Evolutionary conservation across 306 rosid genomes (phyloP), one percentile per base, ranked within the genome.

Genomic region (Macrotyloma uniflorum): DNA sequence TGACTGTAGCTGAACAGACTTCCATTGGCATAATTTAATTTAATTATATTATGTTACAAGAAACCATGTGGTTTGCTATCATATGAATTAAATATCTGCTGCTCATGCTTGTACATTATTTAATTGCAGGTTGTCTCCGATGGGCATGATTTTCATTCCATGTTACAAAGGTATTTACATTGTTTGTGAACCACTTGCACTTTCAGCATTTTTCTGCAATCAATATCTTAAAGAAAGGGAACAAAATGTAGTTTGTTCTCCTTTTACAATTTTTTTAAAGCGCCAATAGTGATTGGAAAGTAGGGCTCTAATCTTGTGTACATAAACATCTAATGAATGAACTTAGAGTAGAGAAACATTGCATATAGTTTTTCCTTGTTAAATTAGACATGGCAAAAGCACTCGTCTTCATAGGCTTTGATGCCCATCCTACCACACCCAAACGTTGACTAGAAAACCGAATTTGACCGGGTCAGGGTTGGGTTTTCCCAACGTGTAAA

Each of bases 111-210:
- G 32, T 8, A 53, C 28, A 8, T 68, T 72, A 35, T 63, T 55
- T 40, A 36, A 74, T 42, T 87, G 88, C 91, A 95, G 99, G 83
- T 76, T 91, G 68, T 93, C 97, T 64, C 92, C 94, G 10, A 95
- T 89, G 99, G 97, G 98, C 82, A 93, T 95, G 99, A 83, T 91
- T 79, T 95, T 95, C 88, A 91, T 95, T 88, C 97, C 99, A 53
- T 93, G 99, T 75, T 95, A 88, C 90, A 91, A 91, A 93, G 99
- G 98, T 95, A 81, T 55, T 80, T 23, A 24, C 79, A 47, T 47
- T 22, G 22, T 0, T 36, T 55, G 24, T 30, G 50, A 38, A 38
- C 43, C 12, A 38, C 43, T 8, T 8, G 43, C 12, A 51, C 57
- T n/a, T 67, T n/a, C 57, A 46, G 47, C 35, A 59, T 51, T 59